Evolutionary conservation across 2,329 filamentous ascomycete genomes (phyloP), one percentile per base, ranked within the genome.

Genomic region (Lasiodiplodia sp.): DNA sequence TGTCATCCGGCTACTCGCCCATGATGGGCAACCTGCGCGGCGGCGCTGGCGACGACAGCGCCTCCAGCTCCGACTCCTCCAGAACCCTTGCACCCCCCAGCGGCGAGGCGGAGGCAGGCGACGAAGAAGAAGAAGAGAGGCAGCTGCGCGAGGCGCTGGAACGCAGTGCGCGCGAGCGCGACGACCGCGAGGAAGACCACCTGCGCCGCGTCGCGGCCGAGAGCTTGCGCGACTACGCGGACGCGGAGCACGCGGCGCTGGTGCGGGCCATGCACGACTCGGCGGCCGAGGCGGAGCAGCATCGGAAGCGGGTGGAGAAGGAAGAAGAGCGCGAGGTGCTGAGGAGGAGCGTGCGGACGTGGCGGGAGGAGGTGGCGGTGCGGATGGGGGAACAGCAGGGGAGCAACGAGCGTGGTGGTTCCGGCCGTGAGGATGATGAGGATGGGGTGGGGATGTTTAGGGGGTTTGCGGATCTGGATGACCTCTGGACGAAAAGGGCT

Each of bases 241-340:
- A 60, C 6, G 56, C 37, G 34, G 37, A 60, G 56, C 21, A n/a
- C 21, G 56, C 56, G 56, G 56, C 37, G 56, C 21, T 60, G 37
- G 21, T 4, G 38, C 23, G 38, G 38, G 56, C 37, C 37, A 28
- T 60, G 38, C 14, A 11, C 5, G 56, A 60, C 16, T 60, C 56
- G 37, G 56, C 23, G 37, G 18, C 34, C 18, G 55, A 57, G 28
- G 55, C 18, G 34, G 55, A 38, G 21, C n/a, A 18, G 34, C 8
- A 10, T n/a, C 6, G 37, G 11, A 31, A 10, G 34, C 31, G 56
- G 34, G 16, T 21, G 18, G 21, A 28, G 37, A 25, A 44, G 37
- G 55, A 40, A 6, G 55, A 23, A 14, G 38, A 44, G 37, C n/a
- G 14, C 21, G 56, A 58, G 37, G 56, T 44, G 21, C 4, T 58